phyloP scores from a whole-genome alignment of 1,139 yeast genomes.

The Lodderomyces jiufengensis region DNA sequence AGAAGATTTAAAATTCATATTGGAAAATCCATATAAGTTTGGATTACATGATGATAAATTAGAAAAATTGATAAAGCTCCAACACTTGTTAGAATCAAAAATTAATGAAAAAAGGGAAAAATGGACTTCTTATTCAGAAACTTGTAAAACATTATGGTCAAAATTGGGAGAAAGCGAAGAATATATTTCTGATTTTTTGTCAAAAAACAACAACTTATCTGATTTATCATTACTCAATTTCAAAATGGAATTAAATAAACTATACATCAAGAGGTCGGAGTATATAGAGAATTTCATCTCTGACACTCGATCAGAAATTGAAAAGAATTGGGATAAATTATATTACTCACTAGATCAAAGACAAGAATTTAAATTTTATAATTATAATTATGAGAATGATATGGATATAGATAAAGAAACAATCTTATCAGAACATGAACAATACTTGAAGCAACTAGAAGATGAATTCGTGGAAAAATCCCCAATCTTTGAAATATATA shows the following conservation, averaged over 20 bases:
- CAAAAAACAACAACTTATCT: slow-evolving; percentile 33
- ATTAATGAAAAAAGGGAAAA: slow-evolving; percentile 32
- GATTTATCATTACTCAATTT: slow-evolving; percentile 38
- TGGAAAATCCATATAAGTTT: slow-evolving; percentile 36
- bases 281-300: slow-evolving; percentile 65
- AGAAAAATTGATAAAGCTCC: slow-evolving; percentile 27
- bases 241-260: slow-evolving; percentile 53
- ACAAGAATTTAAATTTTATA: slow-evolving; percentile 31
- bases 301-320: slow-evolving; percentile 57
- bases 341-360: slow-evolving; percentile 51
- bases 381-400: slow-evolving; percentile 35
- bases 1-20: slow-evolving; percentile 37
- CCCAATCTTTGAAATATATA: slow-evolving; percentile 53
- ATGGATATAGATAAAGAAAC: slow-evolving; percentile 50
- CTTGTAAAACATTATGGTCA: slow-evolving; percentile 49
- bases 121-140: slow-evolving; percentile 26
- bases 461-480: slow-evolving; percentile 48
- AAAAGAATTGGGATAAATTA: slow-evolving; percentile 58
- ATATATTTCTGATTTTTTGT: slow-evolving; percentile 34
- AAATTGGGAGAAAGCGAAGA: slow-evolving; percentile 43
- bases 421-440: slow-evolving; percentile 57
- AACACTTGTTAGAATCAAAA: slow-evolving; percentile 25
- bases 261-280: slow-evolving; percentile 58
- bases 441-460: slow-evolving; percentile 52
- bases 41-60: slow-evolving; percentile 39